Evolutionary conservation across 495 filamentous ascomycete species (phyloP).

Genomic region (Cairneyella variabilis): DNA sequence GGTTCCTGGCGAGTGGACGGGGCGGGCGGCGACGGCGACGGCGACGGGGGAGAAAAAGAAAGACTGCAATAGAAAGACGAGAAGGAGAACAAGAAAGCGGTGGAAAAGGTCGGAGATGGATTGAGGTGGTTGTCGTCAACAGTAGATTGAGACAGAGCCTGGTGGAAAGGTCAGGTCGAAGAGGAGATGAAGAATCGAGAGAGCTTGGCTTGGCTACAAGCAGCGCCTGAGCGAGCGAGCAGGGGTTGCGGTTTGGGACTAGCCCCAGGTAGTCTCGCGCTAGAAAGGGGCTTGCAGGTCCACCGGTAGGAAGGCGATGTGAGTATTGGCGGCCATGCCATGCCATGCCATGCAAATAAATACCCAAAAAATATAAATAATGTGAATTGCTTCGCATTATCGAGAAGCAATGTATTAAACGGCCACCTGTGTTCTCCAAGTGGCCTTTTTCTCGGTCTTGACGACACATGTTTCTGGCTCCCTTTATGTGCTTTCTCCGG

Average conservation of each 20-base stretch:
- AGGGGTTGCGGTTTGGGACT: background rate
- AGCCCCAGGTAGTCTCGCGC: too few species aligned
- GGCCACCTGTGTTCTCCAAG: too few species aligned
- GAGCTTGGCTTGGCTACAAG: background rate
- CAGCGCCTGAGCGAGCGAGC: background rate
- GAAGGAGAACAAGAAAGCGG: constrained; percentile 30
- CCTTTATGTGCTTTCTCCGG: background rate
- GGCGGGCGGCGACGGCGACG: constrained; percentile 3
- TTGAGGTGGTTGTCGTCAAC: constrained; percentile 9
- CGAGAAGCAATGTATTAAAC: too few species aligned
- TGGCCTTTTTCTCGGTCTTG: too few species aligned
- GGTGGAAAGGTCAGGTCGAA: background rate
- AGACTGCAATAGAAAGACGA: constrained; percentile 30
- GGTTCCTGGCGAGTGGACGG: background rate
- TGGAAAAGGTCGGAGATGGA: constrained; percentile 14
- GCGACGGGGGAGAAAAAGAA: constrained; percentile 22
- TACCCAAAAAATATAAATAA: too few species aligned
- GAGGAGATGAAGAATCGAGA: background rate
- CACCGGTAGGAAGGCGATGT: too few species aligned
- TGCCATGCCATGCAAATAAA: too few species aligned
- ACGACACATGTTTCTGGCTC: too few species aligned
- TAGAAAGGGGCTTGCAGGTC: too few species aligned
- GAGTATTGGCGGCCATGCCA: too few species aligned
- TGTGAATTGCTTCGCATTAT: too few species aligned
- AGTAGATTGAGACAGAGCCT: constrained; percentile 8